These are phyloP conservation scores for Ogataea henricii DNA, from an alignment of 805 yeast genomes.

Conservation along the genomic window DNA sequence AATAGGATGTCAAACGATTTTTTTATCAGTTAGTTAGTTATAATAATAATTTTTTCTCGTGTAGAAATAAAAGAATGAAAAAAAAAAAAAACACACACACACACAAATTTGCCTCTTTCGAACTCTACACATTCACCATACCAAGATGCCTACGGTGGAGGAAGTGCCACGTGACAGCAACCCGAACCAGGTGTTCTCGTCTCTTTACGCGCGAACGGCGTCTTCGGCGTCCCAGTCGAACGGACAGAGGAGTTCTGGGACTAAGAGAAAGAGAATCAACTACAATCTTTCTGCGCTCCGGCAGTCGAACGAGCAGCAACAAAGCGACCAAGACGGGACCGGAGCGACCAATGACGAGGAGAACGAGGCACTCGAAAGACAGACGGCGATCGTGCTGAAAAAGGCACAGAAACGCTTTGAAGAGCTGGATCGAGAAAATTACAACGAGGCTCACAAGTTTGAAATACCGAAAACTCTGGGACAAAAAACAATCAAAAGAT, in stretches of 20 bases:
- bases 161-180: constrained; percentile 33
- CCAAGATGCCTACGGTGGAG: constrained; percentile 30
- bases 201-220: constrained; percentile 25
- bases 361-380: constrained; percentile 29
- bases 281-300: constrained; percentile 34
- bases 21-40: too few species aligned
- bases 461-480: constrained; percentile 40
- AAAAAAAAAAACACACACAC: too few species aligned
- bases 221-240: constrained; percentile 5
- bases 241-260: constrained; percentile 13
- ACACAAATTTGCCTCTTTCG: too few species aligned
- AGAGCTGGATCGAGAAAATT: constrained; percentile 46
- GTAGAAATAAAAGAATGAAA: too few species aligned
- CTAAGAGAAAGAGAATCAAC: constrained; percentile 35
- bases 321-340: constrained; percentile 17
- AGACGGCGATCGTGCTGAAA: constrained; percentile 34
- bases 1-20: too few species aligned
- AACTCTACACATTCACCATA: neutral
- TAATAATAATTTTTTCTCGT: too few species aligned
- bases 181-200: constrained; percentile 29
- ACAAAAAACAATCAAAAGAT: constrained; percentile 20
- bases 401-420: constrained; percentile 41
- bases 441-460: constrained; percentile 38
- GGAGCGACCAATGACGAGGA: constrained; percentile 34
- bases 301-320: constrained; percentile 34